A percentile compares a stretch with the other conserved stretches of the same genome.
These are phyloP conservation scores for Cladophialophora yegresii DNA, from an alignment of 2,329 filamentous ascomycete species.

Conservation along the genomic window DNA sequence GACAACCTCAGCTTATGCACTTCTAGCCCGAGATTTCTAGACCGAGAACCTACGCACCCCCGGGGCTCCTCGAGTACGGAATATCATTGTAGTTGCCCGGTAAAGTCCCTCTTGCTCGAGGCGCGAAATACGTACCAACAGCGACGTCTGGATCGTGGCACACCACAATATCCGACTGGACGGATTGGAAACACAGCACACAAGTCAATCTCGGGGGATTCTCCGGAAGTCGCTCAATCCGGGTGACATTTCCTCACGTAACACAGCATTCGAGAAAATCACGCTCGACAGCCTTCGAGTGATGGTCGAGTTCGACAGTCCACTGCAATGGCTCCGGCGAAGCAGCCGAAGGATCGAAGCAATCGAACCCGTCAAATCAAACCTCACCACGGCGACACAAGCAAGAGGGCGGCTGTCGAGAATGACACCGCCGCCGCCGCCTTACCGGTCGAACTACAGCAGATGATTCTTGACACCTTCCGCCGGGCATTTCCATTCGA, in stretches of 20 bases:
- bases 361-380: constrained; percentile 4
- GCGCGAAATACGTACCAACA: not conserved
- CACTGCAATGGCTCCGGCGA: constrained; percentile 20
- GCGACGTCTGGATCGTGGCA: not conserved
- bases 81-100: too few relatives aligned
- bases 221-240: constrained; percentile 8
- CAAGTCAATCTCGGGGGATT: constrained; percentile 24
- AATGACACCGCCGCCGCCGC: constrained; percentile 16
- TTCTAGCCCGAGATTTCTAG: not conserved
- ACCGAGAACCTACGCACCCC: not conserved
- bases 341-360: constrained; percentile 18
- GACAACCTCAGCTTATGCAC: not conserved
- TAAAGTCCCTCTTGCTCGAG: too few relatives aligned
- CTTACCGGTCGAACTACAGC: constrained; percentile 61
- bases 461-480: constrained; percentile 74
- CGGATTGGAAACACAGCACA: constrained; percentile 8
- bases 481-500: constrained; percentile 61
- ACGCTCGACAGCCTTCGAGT: not conserved
- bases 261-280: constrained; percentile 9
- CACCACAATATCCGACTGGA: constrained; percentile 4
- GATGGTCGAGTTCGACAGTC: not conserved
- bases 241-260: constrained; percentile 2
- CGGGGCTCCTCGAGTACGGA: not conserved
- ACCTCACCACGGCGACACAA: constrained; percentile 3
- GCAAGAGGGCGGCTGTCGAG: constrained; percentile 1